These are phyloP conservation scores for Aspergillus sclerotioniger DNA, from an alignment of 495 filamentous ascomycete species.

Conservation along the genomic window DNA sequence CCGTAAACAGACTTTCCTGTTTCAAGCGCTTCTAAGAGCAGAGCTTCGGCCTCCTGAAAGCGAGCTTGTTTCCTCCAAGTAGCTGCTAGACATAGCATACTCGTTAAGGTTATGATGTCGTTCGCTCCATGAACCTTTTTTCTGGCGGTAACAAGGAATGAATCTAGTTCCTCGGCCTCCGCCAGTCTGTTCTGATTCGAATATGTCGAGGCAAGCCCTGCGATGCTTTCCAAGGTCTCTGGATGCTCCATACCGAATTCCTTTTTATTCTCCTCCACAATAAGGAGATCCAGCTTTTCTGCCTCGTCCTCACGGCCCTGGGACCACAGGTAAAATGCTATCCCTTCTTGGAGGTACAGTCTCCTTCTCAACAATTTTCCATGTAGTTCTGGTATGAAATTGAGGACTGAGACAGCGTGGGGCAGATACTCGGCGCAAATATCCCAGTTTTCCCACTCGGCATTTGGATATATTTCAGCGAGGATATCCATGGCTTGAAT, in stretches of 20 bases:
- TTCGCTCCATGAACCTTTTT: conserved; percentile 29
- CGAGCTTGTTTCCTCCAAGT: conserved; percentile 11
- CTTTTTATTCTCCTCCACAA: conserved; percentile 26
- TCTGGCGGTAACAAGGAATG: conserved; percentile 16
- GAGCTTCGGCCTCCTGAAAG: conserved; percentile 19
- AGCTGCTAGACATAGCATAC: conserved; percentile 31
- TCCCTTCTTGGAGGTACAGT: conserved; percentile 16
- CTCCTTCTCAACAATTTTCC: background rate
- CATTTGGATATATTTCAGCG: conserved; percentile 31
- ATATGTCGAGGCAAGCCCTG: conserved; percentile 26
- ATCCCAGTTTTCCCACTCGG: conserved; percentile 31
- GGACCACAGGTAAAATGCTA: conserved; percentile 18
- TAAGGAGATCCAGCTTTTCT: conserved; percentile 17
- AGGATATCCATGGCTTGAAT: conserved; percentile 31
- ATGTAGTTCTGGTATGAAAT: conserved; percentile 5
- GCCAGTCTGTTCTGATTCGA: conserved; percentile 26
- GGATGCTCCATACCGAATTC: conserved; percentile 24
- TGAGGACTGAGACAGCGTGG: conserved; percentile 34
- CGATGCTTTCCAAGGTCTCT: conserved; percentile 18
- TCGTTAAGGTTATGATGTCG: conserved; percentile 33
- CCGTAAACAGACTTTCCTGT: conserved; percentile 28
- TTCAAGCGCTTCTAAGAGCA: conserved; percentile 18
- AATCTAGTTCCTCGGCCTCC: conserved; percentile 25
- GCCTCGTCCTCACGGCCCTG: conserved; percentile 16
- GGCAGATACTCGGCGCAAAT: conserved; percentile 35